Base-by-base conservation (phyloP, 2,329 filamentous ascomycete species). In the Metarhizium robertsii region DNA sequence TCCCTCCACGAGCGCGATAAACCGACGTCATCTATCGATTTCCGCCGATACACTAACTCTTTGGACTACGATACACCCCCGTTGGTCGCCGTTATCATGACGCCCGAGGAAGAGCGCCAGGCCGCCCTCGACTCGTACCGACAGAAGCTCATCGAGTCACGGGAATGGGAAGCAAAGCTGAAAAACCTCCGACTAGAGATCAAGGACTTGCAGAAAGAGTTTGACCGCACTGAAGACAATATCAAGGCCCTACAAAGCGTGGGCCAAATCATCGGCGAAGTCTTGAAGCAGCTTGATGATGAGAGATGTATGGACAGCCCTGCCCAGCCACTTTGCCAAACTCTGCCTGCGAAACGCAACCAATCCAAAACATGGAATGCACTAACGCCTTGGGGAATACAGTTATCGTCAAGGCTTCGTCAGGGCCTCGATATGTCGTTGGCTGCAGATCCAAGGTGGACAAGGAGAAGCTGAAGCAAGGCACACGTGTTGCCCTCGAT, bases 241-340 rank as follows among this genome's bases (percentile, higher is more conserved):
- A 97, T 99, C 80, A 99, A 99, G 79, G 94, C 94, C 62, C 78
- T 99, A 67, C 94, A 99, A 78, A 97, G 94, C 72, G 94, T 99
- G 55, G 94, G 94, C 52, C 94, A 99, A 77, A 99, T 99, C 73
- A 97, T 99, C 72, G 94, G 94, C 66, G 94, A 99, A 75, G 95
- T 99, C 59, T 77, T 99, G 68, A 99, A 99, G 79, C 95, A 99
- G 78, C 81, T 99, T 61, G 94, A 99, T 69, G 94, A 99, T 67
- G 95, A 99, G 79, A 81, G 94, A 86, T 99, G 92, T 96, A 78
- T 72, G 89, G 53, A 54, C 43, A 60, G 18, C 8, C 18, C 47
- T 8, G 13, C 50, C 52, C 50, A 16, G 14, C 3, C 10, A 5
- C 13, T 40, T 40, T 40, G 38, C 11, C 38, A 16, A 25, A 6